A percentile compares a stretch with the other conserved stretches of the same genome.
Evolutionary conservation across 768 basidiomycete species (phyloP).

Genomic region (Tylopilus sp.): DNA sequence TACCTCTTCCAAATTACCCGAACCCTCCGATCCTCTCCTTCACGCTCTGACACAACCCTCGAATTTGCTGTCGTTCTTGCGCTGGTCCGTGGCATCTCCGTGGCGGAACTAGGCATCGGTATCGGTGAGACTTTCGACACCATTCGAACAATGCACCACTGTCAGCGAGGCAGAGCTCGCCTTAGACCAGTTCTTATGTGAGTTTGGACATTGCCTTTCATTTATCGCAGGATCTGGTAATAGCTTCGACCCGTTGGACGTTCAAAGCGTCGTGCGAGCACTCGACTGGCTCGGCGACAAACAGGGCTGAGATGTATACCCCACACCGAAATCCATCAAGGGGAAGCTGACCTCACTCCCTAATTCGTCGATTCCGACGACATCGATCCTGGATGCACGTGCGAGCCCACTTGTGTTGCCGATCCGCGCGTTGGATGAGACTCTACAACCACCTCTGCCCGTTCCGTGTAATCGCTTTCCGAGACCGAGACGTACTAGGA

Average conservation of each 20-base stretch:
- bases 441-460: conserved; percentile 40
- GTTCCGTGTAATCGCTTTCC: conserved; percentile 36
- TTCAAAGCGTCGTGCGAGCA: conserved; percentile 40
- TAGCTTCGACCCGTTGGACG: conserved; percentile 29
- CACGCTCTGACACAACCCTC: conserved; percentile 25
- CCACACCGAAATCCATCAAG: conserved; percentile 32
- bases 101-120: conserved; percentile 19
- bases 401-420: conserved; percentile 37
- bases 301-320: conserved; percentile 33
- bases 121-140: conserved; percentile 26
- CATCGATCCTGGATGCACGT: conserved; percentile 34
- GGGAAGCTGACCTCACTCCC: conserved; percentile 29
- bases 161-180: conserved; percentile 22
- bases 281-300: conserved; percentile 57
- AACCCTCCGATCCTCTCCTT: conserved; percentile 24
- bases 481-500: conserved; percentile 41
- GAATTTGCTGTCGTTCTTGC: conserved; percentile 34
- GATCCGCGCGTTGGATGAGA: conserved; percentile 43
- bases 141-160: conserved; percentile 26
- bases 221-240: conserved; percentile 26
- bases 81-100: conserved; percentile 29
- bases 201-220: conserved; percentile 37
- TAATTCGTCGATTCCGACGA: conserved; percentile 23
- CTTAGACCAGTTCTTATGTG: conserved; percentile 29
- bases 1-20: conserved; percentile 43